Conservation (phyloP, 345 rosid species). For the Eucalyptus sideroxylon region DNA sequence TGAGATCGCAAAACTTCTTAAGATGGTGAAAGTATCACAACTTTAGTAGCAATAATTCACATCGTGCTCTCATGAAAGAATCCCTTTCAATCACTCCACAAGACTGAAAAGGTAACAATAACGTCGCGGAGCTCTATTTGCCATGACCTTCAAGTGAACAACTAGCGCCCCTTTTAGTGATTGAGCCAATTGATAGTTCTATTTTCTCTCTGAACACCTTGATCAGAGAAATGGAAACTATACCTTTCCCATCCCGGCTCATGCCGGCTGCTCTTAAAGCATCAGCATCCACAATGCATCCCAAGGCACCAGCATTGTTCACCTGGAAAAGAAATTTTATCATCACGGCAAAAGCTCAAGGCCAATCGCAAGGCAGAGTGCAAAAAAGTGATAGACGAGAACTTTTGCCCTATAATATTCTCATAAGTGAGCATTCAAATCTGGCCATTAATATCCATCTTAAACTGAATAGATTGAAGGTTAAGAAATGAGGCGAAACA, state of each 20-base stretch:
- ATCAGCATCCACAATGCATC: neutral
- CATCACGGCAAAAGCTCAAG: neutral
- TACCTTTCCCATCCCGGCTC: neutral
- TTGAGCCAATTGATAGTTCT: neutral
- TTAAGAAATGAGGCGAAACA: neutral
- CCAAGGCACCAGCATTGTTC: constrained; percentile 4
- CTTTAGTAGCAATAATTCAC: neutral
- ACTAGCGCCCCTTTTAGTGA: neutral
- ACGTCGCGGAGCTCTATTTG: neutral
- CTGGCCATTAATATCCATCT: neutral
- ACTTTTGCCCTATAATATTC: neutral
- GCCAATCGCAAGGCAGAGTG: neutral
- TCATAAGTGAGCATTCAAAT: neutral
- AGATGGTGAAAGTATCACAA: neutral
- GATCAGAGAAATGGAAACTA: neutral
- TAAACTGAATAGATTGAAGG: neutral
- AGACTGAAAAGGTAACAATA: neutral
- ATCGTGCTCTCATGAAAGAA: neutral
- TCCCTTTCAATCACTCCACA: neutral
- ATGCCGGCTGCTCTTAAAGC: neutral
- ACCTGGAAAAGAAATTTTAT: neutral
- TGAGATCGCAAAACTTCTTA: constrained; percentile 18
- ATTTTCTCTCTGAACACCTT: neutral
- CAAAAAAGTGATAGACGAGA: neutral
- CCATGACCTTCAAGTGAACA: neutral